Evolutionary conservation across 2,329 filamentous ascomycete genomes (phyloP), one percentile per base, ranked within the genome.

Genomic region (Colletotrichum orchidophilum): DNA sequence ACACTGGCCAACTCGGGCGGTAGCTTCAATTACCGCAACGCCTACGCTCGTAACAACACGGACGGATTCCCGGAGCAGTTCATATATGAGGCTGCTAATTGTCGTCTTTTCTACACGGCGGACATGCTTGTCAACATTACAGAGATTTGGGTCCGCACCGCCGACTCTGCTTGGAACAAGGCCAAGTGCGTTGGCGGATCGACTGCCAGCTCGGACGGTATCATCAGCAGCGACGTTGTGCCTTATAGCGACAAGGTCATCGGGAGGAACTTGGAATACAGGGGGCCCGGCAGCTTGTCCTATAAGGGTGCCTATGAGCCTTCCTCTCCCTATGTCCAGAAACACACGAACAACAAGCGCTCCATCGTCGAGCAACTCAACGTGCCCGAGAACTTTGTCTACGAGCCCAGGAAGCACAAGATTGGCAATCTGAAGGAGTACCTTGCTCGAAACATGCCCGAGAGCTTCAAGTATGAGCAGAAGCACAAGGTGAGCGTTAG

Each of bases 31-130:
- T 76, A 83, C 21, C 78, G 82, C 52, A 84, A 87, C 70, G 78
- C 76, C 27, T 76, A 80, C 64, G 35, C 77, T 21, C 59, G 63
- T 1, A 71, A 74, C 24, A 63, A 75, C 29, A 52, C 50, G 12
- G 46, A 74, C 62, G 70, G 66, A 13, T 77, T 83, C 0, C 89
- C 90, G 2, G 80, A 87, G 31, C 89, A 92, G 75, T 91, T 90
- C 73, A 78, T 87, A 7, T 86, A 87, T 54, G 86, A 91, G 70
- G 83, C 86, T 0, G 86, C 89, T 0, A 86, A 89, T 73, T 92
- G 88, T 72, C 81, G 87, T 18, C 75, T 90, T 2, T 92, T 86
- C 77, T 90, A 86, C 61, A 89, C 88, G 9, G 74, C 80, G 7
- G 79, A 83, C 3, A 88, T 87, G 80, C 78, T 86, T 59, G 75